Percentiles rank a stretch among this genome's conserved stretches.
Conservation (phyloP, 2,329 filamentous ascomycete species). For the Ophiostoma ips region DNA sequence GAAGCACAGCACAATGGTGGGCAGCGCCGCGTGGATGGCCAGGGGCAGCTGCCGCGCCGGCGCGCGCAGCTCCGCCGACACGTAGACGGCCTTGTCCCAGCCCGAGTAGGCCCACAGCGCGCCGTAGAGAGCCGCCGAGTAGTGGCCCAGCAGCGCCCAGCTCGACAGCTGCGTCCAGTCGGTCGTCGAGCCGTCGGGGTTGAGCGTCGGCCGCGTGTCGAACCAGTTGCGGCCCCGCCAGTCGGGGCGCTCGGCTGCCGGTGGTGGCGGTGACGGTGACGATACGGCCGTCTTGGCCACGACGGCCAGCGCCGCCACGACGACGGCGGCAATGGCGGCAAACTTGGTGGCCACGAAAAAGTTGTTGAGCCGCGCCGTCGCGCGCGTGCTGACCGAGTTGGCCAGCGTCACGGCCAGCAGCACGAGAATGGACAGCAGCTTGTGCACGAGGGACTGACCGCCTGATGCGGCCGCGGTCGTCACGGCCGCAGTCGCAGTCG, state of each 20-base stretch:
- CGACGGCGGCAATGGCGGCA: constrained; percentile 31
- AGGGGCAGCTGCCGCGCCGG: constrained; percentile 42
- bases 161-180: constrained; percentile 33
- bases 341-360: constrained; percentile 44
- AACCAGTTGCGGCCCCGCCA: constrained; percentile 44
- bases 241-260: constrained; percentile 25
- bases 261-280: background rate
- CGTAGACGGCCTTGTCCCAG: constrained; percentile 51
- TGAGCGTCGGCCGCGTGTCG: constrained; percentile 31
- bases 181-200: constrained; percentile 34
- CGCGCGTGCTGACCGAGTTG: constrained; percentile 42
- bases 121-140: constrained; percentile 46
- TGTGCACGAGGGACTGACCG: constrained; percentile 25
- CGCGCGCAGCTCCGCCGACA: constrained; percentile 36
- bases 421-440: constrained; percentile 35
- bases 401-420: constrained; percentile 32
- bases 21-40: constrained; percentile 46
- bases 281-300: constrained; percentile 22
- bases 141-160: constrained; percentile 47
- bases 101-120: constrained; percentile 52
- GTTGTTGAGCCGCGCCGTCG: constrained; percentile 39
- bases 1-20: constrained; percentile 45
- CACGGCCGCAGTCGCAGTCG: constrained; percentile 11
- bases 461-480: constrained; percentile 10
- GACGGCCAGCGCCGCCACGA: constrained; percentile 35